phyloP scores from a whole-genome alignment of 495 filamentous ascomycete genomes.

The Podospora conica region DNA sequence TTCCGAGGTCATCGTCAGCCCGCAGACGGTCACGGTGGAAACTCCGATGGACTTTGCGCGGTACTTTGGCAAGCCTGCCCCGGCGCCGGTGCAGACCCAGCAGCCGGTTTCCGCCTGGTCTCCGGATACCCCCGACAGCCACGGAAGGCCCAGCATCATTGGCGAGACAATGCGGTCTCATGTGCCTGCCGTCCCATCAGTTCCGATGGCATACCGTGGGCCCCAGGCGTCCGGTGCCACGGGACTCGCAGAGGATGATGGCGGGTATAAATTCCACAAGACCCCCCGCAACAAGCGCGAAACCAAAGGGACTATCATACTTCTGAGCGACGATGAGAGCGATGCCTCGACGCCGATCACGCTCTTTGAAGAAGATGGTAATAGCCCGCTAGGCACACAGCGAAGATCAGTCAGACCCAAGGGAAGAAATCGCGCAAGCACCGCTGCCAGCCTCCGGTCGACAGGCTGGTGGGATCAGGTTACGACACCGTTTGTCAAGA shows the following conservation, averaged over 20 bases:
- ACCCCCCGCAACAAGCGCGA: slow-evolving; percentile 3
- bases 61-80: slow-evolving; percentile 27
- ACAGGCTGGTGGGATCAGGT: slow-evolving; percentile 87
- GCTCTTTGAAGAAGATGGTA: slow-evolving; percentile 45
- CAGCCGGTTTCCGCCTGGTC: slow-evolving; percentile 58
- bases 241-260: slow-evolving; percentile 7
- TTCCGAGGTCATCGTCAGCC: slow-evolving; percentile 47
- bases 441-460: slow-evolving; percentile 51
- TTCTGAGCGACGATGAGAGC: slow-evolving; percentile 27
- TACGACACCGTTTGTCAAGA: slow-evolving; percentile 61
- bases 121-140: slow-evolving; percentile 34
- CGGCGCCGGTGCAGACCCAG: slow-evolving; percentile 59
- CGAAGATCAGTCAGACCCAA: slow-evolving; percentile 31
- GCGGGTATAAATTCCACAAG: not conserved
- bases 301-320: slow-evolving; percentile 17
- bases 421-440: slow-evolving; percentile 23
- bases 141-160: slow-evolving; percentile 20
- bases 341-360: slow-evolving; percentile 37
- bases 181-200: slow-evolving; percentile 8
- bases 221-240: not conserved
- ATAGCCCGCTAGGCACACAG: slow-evolving; percentile 21
- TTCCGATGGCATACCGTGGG: slow-evolving; percentile 8
- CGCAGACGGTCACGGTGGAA: slow-evolving; percentile 43
- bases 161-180: slow-evolving; percentile 30
- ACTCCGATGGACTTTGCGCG: slow-evolving; percentile 31